Conservation (phyloP, 1,284 basidiomycete species). For the Tilletia caries region DNA sequence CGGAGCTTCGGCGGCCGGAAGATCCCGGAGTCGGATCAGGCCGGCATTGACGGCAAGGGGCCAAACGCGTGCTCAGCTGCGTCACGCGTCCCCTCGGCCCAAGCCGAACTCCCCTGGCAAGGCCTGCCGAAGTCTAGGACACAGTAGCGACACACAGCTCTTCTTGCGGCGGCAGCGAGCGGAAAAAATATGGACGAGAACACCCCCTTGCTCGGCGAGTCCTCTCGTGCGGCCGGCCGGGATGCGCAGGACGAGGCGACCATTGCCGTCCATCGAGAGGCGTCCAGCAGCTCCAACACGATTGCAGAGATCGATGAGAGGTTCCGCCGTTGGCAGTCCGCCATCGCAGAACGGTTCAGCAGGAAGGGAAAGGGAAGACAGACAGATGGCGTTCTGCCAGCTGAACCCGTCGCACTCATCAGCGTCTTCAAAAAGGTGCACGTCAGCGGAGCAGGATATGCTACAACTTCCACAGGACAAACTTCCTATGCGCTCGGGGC, state of each 20-base stretch:
- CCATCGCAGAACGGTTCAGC: conserved; percentile 12
- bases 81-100: too few relatives aligned
- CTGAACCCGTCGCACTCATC: not conserved
- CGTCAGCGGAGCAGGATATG: conserved; percentile 8
- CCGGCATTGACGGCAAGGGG: too few relatives aligned
- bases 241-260: not conserved
- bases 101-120: too few relatives aligned
- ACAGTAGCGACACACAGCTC: too few relatives aligned
- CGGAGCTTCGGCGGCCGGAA: too few relatives aligned
- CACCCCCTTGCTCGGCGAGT: not conserved
- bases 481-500: not conserved
- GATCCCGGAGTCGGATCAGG: too few relatives aligned
- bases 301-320: conserved; percentile 8
- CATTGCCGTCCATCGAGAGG: not conserved
- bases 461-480: not conserved
- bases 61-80: too few relatives aligned
- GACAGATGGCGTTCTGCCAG: not conserved
- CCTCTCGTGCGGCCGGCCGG: not conserved
- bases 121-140: too few relatives aligned
- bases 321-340: conserved; percentile 5
- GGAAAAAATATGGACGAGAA: not conserved
- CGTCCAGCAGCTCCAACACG: too few relatives aligned
- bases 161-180: not conserved
- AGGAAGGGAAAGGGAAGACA: conserved; percentile 5
- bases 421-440: not conserved